These are phyloP conservation scores for Maudiozyma turicensis DNA, from an alignment of 805 yeast species.

Conservation along the genomic window DNA sequence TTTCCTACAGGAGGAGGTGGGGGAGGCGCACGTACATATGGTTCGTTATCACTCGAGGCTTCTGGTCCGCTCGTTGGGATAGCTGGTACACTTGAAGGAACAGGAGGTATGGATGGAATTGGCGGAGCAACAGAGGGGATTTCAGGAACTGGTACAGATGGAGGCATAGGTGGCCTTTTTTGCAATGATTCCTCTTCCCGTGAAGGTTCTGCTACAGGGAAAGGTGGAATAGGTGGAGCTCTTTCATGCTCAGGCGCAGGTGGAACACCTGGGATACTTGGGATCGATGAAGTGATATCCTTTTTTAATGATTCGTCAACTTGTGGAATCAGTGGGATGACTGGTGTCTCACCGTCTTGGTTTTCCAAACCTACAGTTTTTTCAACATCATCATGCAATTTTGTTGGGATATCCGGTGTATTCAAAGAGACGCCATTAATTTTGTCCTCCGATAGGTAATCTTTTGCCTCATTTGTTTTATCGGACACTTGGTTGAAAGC, in stretches of 20 bases:
- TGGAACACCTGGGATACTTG: background rate
- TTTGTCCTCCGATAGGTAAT: background rate
- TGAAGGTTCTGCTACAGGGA: background rate
- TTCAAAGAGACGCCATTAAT: background rate
- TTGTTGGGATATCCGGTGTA: background rate
- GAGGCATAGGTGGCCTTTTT: background rate
- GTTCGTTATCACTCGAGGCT: background rate
- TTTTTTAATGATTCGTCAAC: background rate
- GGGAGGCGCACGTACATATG: conserved; percentile 1
- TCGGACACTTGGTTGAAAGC: background rate
- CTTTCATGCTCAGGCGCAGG: background rate
- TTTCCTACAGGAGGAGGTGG: background rate
- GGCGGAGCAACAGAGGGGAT: background rate
- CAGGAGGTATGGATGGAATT: conserved; percentile 1
- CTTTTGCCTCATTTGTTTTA: background rate
- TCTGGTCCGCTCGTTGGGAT: background rate
- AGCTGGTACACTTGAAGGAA: background rate
- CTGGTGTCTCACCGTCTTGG: background rate
- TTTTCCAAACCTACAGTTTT: background rate
- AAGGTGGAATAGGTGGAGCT: background rate
- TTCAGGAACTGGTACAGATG: background rate
- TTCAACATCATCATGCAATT: background rate
- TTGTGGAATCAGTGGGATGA: conserved; percentile 3
- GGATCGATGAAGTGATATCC: background rate
- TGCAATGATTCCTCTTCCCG: background rate